Conservation (phyloP, 2,329 filamentous ascomycete species). For the Pyricularia sp. region DNA sequence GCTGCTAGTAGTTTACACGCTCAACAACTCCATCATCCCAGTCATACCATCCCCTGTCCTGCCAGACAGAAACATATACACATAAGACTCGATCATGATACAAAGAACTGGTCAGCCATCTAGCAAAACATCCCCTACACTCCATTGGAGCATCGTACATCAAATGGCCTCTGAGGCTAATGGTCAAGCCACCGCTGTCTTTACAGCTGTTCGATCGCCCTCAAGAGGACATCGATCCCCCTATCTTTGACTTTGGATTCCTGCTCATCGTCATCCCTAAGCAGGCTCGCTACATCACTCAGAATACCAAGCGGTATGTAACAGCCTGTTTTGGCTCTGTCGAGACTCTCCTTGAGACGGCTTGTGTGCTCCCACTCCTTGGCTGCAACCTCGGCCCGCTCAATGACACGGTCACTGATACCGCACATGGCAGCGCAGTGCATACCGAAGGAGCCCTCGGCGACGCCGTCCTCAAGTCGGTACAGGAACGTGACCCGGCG, state of each 20-base stretch:
- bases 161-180: not conserved
- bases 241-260: constrained; percentile 26
- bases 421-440: constrained; percentile 98
- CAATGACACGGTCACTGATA: constrained; percentile 70
- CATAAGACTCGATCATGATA: not conserved
- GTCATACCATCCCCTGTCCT: not conserved
- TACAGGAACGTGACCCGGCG: constrained; percentile 94
- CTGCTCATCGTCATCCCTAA: constrained; percentile 42
- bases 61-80: not conserved
- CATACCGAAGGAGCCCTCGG: constrained; percentile 97
- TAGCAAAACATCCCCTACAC: not conserved
- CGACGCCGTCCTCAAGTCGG: constrained; percentile 82
- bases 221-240: constrained; percentile 45
- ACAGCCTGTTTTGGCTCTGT: constrained; percentile 63
- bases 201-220: constrained; percentile 46
- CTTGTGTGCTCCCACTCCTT: constrained; percentile 93
- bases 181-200: not conserved
- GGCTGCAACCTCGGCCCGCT: constrained; percentile 77
- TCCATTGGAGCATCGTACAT: not conserved
- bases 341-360: constrained; percentile 74
- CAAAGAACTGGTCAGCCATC: not conserved
- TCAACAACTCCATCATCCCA: not conserved
- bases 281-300: constrained; percentile 72
- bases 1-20: not conserved
- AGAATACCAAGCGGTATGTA: constrained; percentile 76